Evolutionary conservation across 176 grass and related monocot genomes (phyloP).

Genomic region (Cenchrus purpureus): DNA sequence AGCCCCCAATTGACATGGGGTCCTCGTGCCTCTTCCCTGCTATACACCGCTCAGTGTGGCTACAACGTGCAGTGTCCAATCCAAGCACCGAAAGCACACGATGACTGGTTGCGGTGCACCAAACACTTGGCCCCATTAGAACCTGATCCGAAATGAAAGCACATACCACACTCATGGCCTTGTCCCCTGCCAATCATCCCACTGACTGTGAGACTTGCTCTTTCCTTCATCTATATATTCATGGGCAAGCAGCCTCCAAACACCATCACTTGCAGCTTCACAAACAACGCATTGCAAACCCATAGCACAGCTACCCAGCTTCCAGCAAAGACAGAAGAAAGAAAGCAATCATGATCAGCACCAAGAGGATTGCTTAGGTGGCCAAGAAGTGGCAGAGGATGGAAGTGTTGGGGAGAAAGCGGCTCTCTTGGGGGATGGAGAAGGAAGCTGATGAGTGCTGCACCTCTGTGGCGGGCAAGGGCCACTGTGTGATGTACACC

Average conservation of each 20-base stretch:
- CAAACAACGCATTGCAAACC: background rate
- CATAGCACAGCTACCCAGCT: background rate
- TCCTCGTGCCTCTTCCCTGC: background rate
- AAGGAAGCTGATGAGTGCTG: background rate
- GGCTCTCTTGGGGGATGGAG: background rate
- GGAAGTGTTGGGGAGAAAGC: background rate
- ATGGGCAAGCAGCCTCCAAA: background rate
- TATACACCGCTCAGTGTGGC: background rate
- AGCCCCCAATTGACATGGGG: slow-evolving; percentile 13
- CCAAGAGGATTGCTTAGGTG: slow-evolving; percentile 36
- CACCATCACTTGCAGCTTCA: slow-evolving; percentile 19
- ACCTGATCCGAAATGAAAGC: slow-evolving; percentile 26
- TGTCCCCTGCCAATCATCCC: slow-evolving; percentile 17
- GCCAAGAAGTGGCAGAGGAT: slow-evolving; percentile 59
- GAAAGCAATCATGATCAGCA: slow-evolving; percentile 30
- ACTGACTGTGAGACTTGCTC: background rate
- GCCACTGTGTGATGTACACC: slow-evolving; percentile 50
- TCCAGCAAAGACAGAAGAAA: background rate
- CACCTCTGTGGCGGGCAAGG: slow-evolving; percentile 29
- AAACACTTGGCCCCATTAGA: slow-evolving; percentile 40
- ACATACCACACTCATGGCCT: background rate
- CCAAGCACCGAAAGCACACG: background rate
- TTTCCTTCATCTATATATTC: slow-evolving; percentile 31
- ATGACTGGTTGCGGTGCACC: background rate
- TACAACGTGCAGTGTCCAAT: background rate